phyloP scores from a whole-genome alignment of 345 rosid species.

The Citrus sp. region DNA sequence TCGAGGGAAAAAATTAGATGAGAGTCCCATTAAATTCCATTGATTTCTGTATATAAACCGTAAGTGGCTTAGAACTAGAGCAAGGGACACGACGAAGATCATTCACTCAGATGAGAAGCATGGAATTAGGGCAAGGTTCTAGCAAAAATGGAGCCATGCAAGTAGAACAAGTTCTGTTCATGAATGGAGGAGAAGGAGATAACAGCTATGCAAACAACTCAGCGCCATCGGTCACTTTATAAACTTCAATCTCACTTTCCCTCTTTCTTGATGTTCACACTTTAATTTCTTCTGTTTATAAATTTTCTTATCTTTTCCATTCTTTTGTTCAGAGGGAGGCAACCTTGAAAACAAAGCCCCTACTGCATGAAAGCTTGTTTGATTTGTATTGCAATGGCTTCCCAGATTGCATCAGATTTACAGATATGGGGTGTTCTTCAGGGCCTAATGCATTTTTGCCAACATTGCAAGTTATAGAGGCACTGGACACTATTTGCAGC shows the following conservation, averaged over 20 bases:
- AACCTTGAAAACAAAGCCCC: background rate
- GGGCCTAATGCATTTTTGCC: conserved; percentile 7
- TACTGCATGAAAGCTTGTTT: background rate
- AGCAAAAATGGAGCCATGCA: background rate
- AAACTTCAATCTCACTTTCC: too few species aligned
- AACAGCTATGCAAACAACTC: conserved; percentile 22
- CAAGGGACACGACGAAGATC: too few species aligned
- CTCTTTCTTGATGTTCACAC: background rate
- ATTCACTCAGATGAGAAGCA: too few species aligned
- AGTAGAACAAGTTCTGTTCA: background rate
- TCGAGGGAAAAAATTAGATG: too few species aligned
- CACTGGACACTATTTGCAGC: background rate
- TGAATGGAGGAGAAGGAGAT: conserved; percentile 22
- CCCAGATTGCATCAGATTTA: conserved; percentile 6
- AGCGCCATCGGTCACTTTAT: background rate
- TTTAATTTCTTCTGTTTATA: background rate
- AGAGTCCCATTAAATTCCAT: too few species aligned
- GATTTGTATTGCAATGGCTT: background rate
- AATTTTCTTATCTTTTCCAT: background rate
- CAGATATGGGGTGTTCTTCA: conserved; percentile 11
- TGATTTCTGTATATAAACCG: too few species aligned
- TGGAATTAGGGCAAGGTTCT: too few species aligned
- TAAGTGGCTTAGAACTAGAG: too few species aligned
- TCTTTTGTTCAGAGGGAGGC: background rate
- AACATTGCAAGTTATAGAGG: background rate